phyloP scores from a whole-genome alignment of 352 stramenopile genomes.

The Globisporangium acanthophoron region DNA sequence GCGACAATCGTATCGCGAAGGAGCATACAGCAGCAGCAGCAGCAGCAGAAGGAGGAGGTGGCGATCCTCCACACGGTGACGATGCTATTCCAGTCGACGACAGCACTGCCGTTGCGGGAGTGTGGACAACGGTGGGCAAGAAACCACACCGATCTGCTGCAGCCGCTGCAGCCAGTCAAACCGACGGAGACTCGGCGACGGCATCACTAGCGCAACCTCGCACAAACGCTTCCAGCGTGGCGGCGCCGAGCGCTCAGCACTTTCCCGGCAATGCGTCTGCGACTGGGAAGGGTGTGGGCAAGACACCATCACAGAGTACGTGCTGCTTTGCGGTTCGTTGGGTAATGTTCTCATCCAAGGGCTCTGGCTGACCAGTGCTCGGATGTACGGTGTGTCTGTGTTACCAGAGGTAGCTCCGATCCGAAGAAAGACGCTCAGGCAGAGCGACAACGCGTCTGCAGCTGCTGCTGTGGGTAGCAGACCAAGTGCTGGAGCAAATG shows the following conservation, averaged over 20 bases:
- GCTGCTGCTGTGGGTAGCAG: neutral
- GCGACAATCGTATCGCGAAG: neutral
- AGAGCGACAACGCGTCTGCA: neutral
- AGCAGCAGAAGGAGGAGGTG: neutral
- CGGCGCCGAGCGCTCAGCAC: neutral
- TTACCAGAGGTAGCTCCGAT: constrained; percentile 4
- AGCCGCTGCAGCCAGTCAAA: neutral
- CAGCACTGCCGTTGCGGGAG: constrained; percentile 18
- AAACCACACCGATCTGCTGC: constrained; percentile 32
- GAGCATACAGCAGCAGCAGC: neutral
- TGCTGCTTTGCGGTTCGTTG: neutral
- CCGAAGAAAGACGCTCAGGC: constrained; percentile 7
- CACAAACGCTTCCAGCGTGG: neutral
- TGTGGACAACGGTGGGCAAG: constrained; percentile 71
- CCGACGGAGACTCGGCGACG: neutral
- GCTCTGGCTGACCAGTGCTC: neutral
- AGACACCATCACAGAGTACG: constrained; percentile 9
- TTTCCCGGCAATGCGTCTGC: neutral
- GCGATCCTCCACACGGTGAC: neutral
- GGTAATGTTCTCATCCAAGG: neutral
- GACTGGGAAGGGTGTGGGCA: neutral
- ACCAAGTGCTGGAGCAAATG: neutral
- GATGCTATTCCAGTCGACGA: constrained; percentile 1
- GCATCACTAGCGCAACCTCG: neutral
- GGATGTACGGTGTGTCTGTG: neutral